Evolutionary conservation across 2,329 filamentous ascomycete genomes (phyloP), one percentile per base, ranked within the genome.

Genomic region (Stagonosporopsis chrysanthemi): DNA sequence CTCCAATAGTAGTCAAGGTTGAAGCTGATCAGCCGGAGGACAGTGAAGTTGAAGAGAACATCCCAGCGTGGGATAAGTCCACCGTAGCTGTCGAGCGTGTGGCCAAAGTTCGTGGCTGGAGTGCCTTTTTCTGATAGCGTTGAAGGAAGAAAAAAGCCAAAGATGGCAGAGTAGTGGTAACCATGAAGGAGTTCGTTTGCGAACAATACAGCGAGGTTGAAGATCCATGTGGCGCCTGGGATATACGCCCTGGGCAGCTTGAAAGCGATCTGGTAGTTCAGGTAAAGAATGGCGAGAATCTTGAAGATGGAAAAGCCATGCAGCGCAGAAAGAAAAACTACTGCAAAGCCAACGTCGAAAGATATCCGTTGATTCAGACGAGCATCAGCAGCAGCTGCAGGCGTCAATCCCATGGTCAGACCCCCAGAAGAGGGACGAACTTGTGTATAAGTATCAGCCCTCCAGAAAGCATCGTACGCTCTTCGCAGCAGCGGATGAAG

Each of bases 1-100:
- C 91, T 95, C 94, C 95, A 99, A 75, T 96, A 94, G 75, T 96
- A 93, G 77, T 99, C 95, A 72, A 99, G 78, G 75, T 98, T 98
- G 83, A 97, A 99, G 75, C 94, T 97, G 68, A 99, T 92, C 44
- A 98, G 82, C 5, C 95, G 88, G 53, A 99, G 80, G 24, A 98
- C 89, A 3, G 94, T 97, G 60, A 99, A 87, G 71, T 99, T 99
- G 83, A 99, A 99, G 5, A 97, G 83, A n/a, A 99, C 88, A 75
- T 98, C 92, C 95, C 95, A 99, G 57, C 94, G 86, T 0, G 89
- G 83, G 73, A 96, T 88, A n/a, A 99, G 80, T 0, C 95, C 95
- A 7, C 91, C 88, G 63, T 89, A 89, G 49, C 83, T 82, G 77
- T 99, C 95, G 15, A 98, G 80, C 80, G 86, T 90, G 40, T 81